A percentile compares a stretch with the other conserved stretches of the same genome.
These are phyloP conservation scores for Verticillium longisporum DNA, from an alignment of 2,329 filamentous ascomycete species.

Conservation along the genomic window DNA sequence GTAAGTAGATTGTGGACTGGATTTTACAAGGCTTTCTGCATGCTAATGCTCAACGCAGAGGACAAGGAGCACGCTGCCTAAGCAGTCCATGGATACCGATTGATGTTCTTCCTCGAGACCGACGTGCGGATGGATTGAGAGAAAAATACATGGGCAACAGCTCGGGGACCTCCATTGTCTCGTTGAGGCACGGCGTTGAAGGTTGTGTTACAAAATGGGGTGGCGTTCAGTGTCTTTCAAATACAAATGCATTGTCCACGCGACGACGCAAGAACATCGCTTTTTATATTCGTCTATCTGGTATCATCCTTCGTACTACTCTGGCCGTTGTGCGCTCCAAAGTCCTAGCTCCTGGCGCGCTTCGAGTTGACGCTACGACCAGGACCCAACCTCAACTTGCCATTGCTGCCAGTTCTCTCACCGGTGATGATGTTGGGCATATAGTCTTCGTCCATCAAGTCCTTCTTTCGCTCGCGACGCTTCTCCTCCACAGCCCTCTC, in stretches of 20 bases:
- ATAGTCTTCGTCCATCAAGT: conserved; percentile 94
- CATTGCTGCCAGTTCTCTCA: conserved; percentile 56
- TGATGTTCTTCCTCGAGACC: neutral
- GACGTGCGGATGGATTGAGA: neutral
- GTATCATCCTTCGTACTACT: conserved; percentile 8
- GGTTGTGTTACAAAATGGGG: neutral
- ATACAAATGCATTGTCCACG: neutral
- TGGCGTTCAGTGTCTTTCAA: neutral
- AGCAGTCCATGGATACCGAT: neutral
- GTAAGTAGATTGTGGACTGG: conserved; percentile 26
- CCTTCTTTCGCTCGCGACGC: conserved; percentile 62
- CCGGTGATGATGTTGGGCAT: conserved; percentile 80
- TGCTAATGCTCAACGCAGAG: neutral
- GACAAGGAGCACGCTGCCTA: conserved; percentile 1
- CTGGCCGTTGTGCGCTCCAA: neutral
- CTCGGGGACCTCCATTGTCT: neutral
- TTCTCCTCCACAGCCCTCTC: conserved; percentile 55
- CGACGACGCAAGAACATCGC: neutral
- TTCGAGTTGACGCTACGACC: conserved; percentile 70
- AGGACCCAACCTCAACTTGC: conserved; percentile 73
- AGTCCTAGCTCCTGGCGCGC: conserved; percentile 18
- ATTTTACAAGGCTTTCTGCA: neutral
- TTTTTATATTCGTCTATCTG: conserved; percentile 6
- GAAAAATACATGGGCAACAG: neutral
- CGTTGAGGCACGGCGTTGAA: neutral